A percentile compares a stretch with the other conserved stretches of the same genome.
These are phyloP conservation scores for Marsdenia floribunda DNA, from an alignment of 257 asterid genomes.

Conservation along the genomic window DNA sequence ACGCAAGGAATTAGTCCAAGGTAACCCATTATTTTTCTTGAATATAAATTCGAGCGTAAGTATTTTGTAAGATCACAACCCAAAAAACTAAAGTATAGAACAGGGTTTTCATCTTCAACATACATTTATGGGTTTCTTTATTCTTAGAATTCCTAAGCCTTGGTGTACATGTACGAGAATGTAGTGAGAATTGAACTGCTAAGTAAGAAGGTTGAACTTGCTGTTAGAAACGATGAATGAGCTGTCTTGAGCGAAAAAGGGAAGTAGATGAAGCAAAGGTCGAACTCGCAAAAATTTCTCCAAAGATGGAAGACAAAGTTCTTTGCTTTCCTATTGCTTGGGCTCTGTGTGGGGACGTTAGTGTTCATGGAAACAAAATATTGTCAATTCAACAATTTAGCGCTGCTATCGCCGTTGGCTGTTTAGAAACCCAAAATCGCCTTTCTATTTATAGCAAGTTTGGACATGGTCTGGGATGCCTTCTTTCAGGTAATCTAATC, in stretches of 20 bases:
- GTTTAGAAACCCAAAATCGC: constrained; percentile 66
- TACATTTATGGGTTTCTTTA: not conserved
- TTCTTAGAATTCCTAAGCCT: not conserved
- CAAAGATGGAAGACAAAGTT: constrained; percentile 68
- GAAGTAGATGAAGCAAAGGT: constrained; percentile 25
- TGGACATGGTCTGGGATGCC: constrained; percentile 78
- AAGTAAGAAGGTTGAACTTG: not conserved
- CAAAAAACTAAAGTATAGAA: no score
- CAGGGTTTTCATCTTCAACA: not conserved
- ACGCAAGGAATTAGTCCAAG: no score
- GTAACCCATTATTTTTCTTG: no score
- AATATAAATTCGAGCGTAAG: no score
- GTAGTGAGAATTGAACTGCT: not conserved
- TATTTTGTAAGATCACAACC: no score
- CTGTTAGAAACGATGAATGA: constrained; percentile 4
- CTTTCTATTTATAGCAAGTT: constrained; percentile 74
- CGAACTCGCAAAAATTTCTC: constrained; percentile 50
- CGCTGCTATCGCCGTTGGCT: constrained; percentile 37
- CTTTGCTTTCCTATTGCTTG: constrained; percentile 40
- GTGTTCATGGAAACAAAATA: constrained; percentile 61
- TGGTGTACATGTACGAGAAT: not conserved
- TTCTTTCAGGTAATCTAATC: constrained; percentile 58
- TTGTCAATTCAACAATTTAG: constrained; percentile 45
- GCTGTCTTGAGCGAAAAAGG: not conserved
- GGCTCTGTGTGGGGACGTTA: constrained; percentile 52